phyloP scores from a whole-genome alignment of 179 eudicot species.

The Patellifolia procumbens region DNA sequence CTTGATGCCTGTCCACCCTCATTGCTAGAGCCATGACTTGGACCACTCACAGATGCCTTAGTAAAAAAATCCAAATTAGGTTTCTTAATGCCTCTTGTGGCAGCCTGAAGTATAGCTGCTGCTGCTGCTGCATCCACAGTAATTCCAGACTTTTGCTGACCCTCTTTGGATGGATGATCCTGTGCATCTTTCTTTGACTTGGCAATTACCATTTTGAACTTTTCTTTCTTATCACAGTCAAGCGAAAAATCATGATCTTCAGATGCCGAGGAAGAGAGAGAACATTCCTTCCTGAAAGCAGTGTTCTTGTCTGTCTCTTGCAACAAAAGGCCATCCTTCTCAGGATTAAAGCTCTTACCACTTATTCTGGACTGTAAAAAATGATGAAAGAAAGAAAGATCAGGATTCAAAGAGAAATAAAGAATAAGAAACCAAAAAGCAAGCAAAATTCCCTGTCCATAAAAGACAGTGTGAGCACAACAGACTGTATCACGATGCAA shows the following conservation, averaged over 20 bases:
- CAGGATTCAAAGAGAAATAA: neutral
- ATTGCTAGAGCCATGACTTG: constrained; percentile 30
- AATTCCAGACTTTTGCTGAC: constrained; percentile 47
- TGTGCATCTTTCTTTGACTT: constrained; percentile 73
- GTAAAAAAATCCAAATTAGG: constrained; percentile 57
- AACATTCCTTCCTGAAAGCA: constrained; percentile 36
- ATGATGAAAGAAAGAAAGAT: neutral
- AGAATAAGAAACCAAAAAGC: too few relatives aligned
- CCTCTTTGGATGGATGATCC: constrained; percentile 50
- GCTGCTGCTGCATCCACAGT: constrained; percentile 65
- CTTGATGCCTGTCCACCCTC: constrained; percentile 46
- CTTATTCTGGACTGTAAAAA: constrained; percentile 56
- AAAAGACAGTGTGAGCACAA: neutral
- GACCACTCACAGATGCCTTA: constrained; percentile 38
- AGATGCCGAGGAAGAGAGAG: constrained; percentile 31
- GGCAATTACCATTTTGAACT: constrained; percentile 81
- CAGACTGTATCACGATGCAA: neutral
- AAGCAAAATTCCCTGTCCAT: neutral
- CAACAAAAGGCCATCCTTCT: constrained; percentile 40
- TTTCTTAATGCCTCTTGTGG: constrained; percentile 75
- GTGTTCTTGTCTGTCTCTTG: constrained; percentile 41
- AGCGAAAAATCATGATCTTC: constrained; percentile 44
- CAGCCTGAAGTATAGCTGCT: constrained; percentile 98
- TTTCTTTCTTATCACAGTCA: constrained; percentile 81
- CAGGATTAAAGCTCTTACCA: constrained; percentile 47